Evolutionary conservation across 257 asterid genomes (phyloP), one percentile per base, ranked within the genome.

Genomic region (Solanum appendiculatum): DNA sequence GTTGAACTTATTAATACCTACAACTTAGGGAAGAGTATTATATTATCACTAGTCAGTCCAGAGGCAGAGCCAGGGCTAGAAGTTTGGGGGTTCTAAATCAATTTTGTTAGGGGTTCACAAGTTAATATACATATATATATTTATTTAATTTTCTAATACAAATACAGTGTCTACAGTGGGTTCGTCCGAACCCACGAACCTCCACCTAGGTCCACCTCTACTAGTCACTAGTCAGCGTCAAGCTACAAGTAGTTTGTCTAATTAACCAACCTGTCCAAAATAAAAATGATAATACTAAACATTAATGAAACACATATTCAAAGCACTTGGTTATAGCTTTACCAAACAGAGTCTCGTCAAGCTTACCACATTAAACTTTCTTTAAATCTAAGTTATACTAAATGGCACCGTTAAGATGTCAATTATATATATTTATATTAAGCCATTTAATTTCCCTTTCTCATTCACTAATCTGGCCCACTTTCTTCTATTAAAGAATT

Each of bases 321-420:
- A 44, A 77, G 83, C 40, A 78, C 64, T 25, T 27, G 66, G 66
- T 40, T 51, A 37, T 8, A 63, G 63, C 33, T 7, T 75, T 33
- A 80, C 72, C 27, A 63, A 86, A 88, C 86, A 54, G 64, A 34
- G 81, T 77, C 29, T 84, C 5, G 39, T 64, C 68, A 73, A 25
- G 31, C 83, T 18, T 85, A 42, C 82, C 72, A 39, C 89, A 27
- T 46, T 56, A 56, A 18, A 48, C 68, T 85, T 85, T 85, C 82
- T 85, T 85, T 85, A 73, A 21, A 36, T 66, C 69, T 13, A 85
- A 85, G 82, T 36, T 36, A 85, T 42, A 34, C 87, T 68, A 69
- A 85, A 44, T 68, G n/a, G 82, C 68, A 85, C 64, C 82, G 44
- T 68, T 69, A 42, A 63, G 7, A 85, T 85, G 87, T 84, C 86